A percentile compares a stretch with the other conserved stretches of the same genome.
Evolutionary conservation across 768 basidiomycete genomes (phyloP).

Genomic region (Crepidotus variabilis): DNA sequence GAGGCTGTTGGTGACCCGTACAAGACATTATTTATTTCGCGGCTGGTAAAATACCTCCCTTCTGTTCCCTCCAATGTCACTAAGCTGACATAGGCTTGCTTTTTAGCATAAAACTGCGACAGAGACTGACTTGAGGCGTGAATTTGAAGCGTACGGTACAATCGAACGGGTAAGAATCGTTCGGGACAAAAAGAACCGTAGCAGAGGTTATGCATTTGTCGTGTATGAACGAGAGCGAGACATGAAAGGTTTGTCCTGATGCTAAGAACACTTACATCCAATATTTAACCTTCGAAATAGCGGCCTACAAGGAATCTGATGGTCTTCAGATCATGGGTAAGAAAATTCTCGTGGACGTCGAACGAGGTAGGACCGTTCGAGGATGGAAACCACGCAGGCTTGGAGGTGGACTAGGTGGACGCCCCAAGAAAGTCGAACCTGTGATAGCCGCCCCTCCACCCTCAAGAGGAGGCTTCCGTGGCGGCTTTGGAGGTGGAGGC

Average conservation of each 20-base stretch:
- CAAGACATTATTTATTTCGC: slow-evolving; percentile 95
- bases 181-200: slow-evolving; percentile 82
- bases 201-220: slow-evolving; percentile 92
- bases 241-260: slow-evolving; percentile 81
- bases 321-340: slow-evolving; percentile 95
- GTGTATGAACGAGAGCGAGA: slow-evolving; percentile 98
- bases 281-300: slow-evolving; percentile 31
- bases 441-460: slow-evolving; percentile 29
- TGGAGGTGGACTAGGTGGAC: slow-evolving; percentile 98
- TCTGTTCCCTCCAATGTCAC: background rate
- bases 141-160: slow-evolving; percentile 93
- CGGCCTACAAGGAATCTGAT: slow-evolving; percentile 98
- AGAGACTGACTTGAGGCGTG: slow-evolving; percentile 87
- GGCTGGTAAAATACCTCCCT: slow-evolving; percentile 53
- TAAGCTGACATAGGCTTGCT: slow-evolving; percentile 6
- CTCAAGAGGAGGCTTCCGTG: slow-evolving; percentile 43
- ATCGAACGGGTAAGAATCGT: slow-evolving; percentile 95
- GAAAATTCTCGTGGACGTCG: slow-evolving; percentile 95
- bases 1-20: slow-evolving; percentile 96
- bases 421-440: slow-evolving; percentile 78
- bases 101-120: slow-evolving; percentile 85
- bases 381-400: slow-evolving; percentile 98
- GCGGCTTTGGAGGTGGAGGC: slow-evolving; percentile 33
- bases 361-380: slow-evolving; percentile 94
- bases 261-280: slow-evolving; percentile 9